Base-by-base conservation (phyloP, 805 yeast genomes). In the Wickerhamomyces mucosus region DNA sequence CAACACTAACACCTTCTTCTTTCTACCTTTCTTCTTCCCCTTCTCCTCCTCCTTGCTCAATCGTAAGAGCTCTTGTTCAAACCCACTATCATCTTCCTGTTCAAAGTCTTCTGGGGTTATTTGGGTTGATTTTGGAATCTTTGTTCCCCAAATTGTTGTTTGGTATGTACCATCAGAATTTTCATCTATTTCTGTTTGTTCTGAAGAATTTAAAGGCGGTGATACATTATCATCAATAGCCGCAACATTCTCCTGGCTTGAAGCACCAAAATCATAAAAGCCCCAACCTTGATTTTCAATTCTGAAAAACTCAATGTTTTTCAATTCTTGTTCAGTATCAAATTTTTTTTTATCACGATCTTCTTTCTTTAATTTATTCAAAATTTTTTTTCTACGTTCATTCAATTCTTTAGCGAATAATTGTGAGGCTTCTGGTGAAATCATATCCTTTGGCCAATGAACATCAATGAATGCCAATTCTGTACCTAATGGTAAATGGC, bases 401-500 rank as follows among this genome's bases (percentile, higher is more conserved):
- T 53, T 55, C 20, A 84, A 54, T 37, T 77, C 85, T 20, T 60
- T 63, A 29, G 67, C 62, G 51, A 75, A 80, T 18, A 51, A 47
- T 3, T 58, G 56, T 36, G 57, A 60, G 2, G 69, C 57, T 19
- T 68, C 70, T 8, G 57, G 53, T 3, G 72, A 67, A 7, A 69
- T 45, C 21, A 49, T 33, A 16, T 45, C 65, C 59, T 63, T 32
- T 5, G 26, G 13, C 97, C 97, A 89, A 50, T 84, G 78, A 31
- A 95, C 69, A 45, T 92, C 97, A 33, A 92, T 50, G 40, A 83
- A 75, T 9, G 86, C 94, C 26, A 89, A 54, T 32, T 79, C 81
- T 0, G 95, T 79, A 2, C 96, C 96, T 18, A 72, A 51, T 0
- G 98, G 96, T 15, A 86, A 56, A 53, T 89, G 89, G 1, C 81